Evolutionary conservation across 2,329 filamentous ascomycete species (phyloP), one percentile per base, ranked within the genome.

Genomic region (Macroventuria anomochaeta): DNA sequence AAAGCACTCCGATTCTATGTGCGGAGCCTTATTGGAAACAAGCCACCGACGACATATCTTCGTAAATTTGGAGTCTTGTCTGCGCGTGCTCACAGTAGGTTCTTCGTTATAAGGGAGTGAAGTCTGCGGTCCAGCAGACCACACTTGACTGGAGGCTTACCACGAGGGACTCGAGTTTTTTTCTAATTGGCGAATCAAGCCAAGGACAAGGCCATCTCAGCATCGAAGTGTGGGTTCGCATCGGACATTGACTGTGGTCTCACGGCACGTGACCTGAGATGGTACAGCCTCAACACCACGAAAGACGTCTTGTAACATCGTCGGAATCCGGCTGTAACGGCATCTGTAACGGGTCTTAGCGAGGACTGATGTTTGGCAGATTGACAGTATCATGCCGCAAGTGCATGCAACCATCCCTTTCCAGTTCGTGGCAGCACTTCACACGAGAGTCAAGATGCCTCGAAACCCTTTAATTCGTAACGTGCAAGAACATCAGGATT

Each of bases 401-500:
- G 26, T 33, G 25, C 8, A 23, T 42, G 42, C 43, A 33, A 20
- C 43, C 25, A 41, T 29, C 43, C 36, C 29, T 5, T 40, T 25
- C n/a, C 10, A 37, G 41, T 12, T 17, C 15, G 28, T 36, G 36
- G 36, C 41, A 28, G 37, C 18, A 42, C n/a, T 53, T 34, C 25
- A 40, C 8, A 28, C 38, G 42, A 58, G 31, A 53, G 48, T 34
- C 15, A 18, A 10, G 39, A 37, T 53, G 52, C 38, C 29, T 58
- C 44, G 29, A 43, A 44, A 33, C 51, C 52, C 33, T 40, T 53
- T 36, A 49, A 41, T 18, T 11, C 28, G 29, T 39, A 54, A 57
- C 44, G 57, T 59, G 57, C 32, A 26, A 42, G 4, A 28, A 32
- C n/a, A 4, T 17, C n/a, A 15, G 15, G 26, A 21, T 17, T 20